A percentile compares a stretch with the other conserved stretches of the same genome.
phyloP scores from a whole-genome alignment of 176 grass and related monocot genomes.

The Secale cereale region DNA sequence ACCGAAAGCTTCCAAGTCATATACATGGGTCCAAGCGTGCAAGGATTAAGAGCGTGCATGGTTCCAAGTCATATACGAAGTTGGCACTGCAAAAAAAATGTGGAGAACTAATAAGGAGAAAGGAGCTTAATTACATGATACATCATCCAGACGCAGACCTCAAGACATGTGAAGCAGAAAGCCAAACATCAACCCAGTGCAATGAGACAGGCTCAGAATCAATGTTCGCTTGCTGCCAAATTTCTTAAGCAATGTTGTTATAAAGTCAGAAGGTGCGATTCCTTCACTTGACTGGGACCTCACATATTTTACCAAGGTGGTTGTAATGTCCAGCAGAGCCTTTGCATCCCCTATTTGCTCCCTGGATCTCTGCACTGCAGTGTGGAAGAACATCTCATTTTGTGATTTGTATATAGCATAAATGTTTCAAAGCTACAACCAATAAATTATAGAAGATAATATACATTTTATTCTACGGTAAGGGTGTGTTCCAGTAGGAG shows the following conservation, averaged over 20 bases:
- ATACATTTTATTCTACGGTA: neutral
- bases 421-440: neutral
- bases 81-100: neutral
- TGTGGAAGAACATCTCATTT: neutral
- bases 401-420: neutral
- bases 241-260: conserved; percentile 62
- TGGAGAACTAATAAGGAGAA: neutral
- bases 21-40: conserved; percentile 79
- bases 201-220: conserved; percentile 40
- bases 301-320: conserved; percentile 66
- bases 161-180: conserved; percentile 54
- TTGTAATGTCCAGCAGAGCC: conserved; percentile 77
- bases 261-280: conserved; percentile 75
- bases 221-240: conserved; percentile 42
- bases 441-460: neutral
- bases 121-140: conserved; percentile 62
- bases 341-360: conserved; percentile 96
- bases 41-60: conserved; percentile 3
- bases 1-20: conserved; percentile 35
- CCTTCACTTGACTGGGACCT: conserved; percentile 81
- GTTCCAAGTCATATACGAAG: conserved; percentile 2
- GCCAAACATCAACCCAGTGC: conserved; percentile 52
- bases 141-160: conserved; percentile 54
- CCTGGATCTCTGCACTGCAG: conserved; percentile 80
- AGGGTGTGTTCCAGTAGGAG: neutral